A percentile compares a stretch with the other conserved stretches of the same genome.
Evolutionary conservation across 305 asterid species (phyloP).

Genomic region (Solanum aculeatissimum): DNA sequence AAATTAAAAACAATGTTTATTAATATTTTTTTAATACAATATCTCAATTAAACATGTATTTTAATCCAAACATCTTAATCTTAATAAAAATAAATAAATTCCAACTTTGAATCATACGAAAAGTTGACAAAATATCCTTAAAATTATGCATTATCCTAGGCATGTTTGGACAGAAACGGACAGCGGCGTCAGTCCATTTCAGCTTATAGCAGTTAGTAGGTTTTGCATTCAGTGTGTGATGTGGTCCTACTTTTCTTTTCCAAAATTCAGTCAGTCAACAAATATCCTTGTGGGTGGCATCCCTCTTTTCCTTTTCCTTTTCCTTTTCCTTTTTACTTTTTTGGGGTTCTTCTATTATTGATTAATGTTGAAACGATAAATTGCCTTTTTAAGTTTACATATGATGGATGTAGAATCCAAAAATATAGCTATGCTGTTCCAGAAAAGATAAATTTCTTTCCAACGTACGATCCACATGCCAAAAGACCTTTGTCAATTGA

Average conservation of each 20-base stretch:
- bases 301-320: not conserved
- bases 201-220: not conserved
- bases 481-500: not conserved
- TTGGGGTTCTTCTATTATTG: not conserved
- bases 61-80: not conserved
- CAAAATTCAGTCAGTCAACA: not conserved
- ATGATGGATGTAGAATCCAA: not conserved
- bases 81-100: not conserved
- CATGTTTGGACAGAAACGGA: not conserved
- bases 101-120: not conserved
- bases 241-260: not conserved
- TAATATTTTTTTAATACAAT: not conserved
- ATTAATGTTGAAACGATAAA: not conserved
- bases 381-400: not conserved
- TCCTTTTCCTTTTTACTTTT: not conserved
- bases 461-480: not conserved
- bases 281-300: no score
- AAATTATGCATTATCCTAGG: not conserved
- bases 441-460: not conserved
- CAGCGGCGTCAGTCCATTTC: not conserved
- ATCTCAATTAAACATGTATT: not conserved
- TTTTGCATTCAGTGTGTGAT: not conserved
- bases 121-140: not conserved
- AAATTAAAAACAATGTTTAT: not conserved
- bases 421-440: not conserved